phyloP scores from a whole-genome alignment of 1,284 basidiomycete species.

The Cryptococcus sp. region DNA sequence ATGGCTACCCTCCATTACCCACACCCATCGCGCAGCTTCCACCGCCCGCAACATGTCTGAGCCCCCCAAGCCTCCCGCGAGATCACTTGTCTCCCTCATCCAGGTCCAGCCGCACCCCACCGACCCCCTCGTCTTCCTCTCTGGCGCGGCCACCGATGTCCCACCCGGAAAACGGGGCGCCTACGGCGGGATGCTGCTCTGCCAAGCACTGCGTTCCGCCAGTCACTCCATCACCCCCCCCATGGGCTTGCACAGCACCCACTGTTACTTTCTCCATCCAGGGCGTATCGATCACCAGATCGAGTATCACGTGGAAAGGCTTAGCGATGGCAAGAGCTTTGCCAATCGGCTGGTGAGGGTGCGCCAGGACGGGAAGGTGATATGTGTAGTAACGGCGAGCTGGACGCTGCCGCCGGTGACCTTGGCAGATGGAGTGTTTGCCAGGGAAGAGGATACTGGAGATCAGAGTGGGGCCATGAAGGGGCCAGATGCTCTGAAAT shows the following conservation, averaged over 20 bases:
- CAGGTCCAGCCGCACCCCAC: conserved; percentile 1
- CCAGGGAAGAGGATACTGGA: background rate
- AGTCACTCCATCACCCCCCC: conserved; percentile 65
- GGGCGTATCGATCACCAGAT: conserved; percentile 74
- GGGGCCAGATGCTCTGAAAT: background rate
- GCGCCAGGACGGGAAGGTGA: conserved; percentile 65
- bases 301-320: conserved; percentile 76
- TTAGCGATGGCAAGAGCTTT: conserved; percentile 59
- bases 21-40: no score
- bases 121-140: conserved; percentile 31
- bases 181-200: conserved; percentile 83
- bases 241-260: conserved; percentile 58
- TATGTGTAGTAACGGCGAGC: conserved; percentile 81
- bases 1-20: no score
- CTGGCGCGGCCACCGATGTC: conserved; percentile 60
- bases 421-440: background rate
- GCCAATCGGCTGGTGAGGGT: conserved; percentile 63
- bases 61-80: no score
- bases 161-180: conserved; percentile 68
- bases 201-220: conserved; percentile 74
- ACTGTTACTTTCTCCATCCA: conserved; percentile 53
- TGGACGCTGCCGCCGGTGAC: conserved; percentile 64
- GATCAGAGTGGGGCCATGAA: background rate
- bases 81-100: conserved; percentile 8
- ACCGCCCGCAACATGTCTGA: no score